Base-by-base conservation (phyloP, 2,329 filamentous ascomycete species). In the Aspergillus sp. region DNA sequence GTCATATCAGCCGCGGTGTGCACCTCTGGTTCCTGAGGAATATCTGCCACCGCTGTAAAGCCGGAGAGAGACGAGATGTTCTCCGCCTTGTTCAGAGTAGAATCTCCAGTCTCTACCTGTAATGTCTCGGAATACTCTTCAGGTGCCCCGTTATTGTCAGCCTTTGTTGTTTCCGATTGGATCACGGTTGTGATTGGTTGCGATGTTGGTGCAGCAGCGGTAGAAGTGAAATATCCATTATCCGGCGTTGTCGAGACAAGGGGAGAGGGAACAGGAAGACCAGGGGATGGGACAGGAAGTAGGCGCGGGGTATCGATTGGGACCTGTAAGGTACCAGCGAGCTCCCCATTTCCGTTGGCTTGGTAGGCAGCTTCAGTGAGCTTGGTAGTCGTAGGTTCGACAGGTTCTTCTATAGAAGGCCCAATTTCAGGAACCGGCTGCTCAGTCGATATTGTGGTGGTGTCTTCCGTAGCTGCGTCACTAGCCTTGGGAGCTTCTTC, bases 231-330 rank as follows among this genome's bases (percentile, higher is more conserved):
- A 46, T 68, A 69, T 7, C 56, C 59, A 8, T 56, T 36, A 44
- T 52, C 55, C 35, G 54, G 50, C 10, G 63, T 52, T 29, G 50
- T 50, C 8, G 61, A 57, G 30, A 65, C 50, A 27, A 71, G 52
- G 9, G 70, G 67, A 27, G 69, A 72, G 5, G 70, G 64, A 38
- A 66, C 53, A 7, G 68, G 64, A 33, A 70, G 59, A 5, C 63
- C 65, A 7, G 67, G 63, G 26, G 70, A 71, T 34, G 63, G 58
- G 33, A 70, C 53, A 10, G 67, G 69, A 29, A 60, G 55, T 19
- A 72, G 56, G 9, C 63, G 63, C 7, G 68, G 69, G 8, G 68
- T 68, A 27, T 65, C 59, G 26, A 56, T 63, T 28, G 59, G 61
- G 30, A 57, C 47, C 36, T 58, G 52, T 9, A 46, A 42, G 9